phyloP scores from a whole-genome alignment of 2,329 filamentous ascomycete species.

The Chaetomium sp. region DNA sequence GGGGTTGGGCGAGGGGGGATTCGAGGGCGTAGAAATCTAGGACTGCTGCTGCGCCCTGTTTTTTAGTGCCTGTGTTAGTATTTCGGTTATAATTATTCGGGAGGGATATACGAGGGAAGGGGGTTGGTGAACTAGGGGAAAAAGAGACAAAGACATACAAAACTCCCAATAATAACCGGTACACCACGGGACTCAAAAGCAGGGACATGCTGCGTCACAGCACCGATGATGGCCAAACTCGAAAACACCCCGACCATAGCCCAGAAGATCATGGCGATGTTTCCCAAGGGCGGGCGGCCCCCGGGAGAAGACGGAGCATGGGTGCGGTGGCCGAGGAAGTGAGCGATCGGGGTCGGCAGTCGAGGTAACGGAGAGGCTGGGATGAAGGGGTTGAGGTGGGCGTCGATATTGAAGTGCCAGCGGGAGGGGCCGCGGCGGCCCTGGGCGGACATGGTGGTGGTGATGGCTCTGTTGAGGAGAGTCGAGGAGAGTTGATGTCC shows the following conservation, averaged over 20 bases:
- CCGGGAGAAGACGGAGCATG: constrained; percentile 5
- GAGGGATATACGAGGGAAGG: too few relatives aligned
- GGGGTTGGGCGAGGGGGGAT: constrained; percentile 66
- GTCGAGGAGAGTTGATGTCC: too few relatives aligned
- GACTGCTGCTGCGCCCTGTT: constrained; percentile 66
- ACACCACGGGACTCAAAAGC: constrained; percentile 45
- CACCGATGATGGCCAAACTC: constrained; percentile 53
- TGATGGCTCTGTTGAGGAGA: not conserved
- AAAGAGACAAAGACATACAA: constrained; percentile 46
- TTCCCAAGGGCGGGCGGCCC: constrained; percentile 39
- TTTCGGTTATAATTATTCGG: too few relatives aligned
- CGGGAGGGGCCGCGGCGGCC: constrained; percentile 5
- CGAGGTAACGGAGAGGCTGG: constrained; percentile 57
- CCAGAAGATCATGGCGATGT: constrained; percentile 54
- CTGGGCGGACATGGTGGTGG: not conserved
- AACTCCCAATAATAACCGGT: constrained; percentile 62
- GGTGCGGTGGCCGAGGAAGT: constrained; percentile 60
- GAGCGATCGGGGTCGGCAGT: constrained; percentile 59
- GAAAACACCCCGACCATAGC: constrained; percentile 59
- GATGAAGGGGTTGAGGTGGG: constrained; percentile 63
- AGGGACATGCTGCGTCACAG: constrained; percentile 48
- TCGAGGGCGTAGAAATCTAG: constrained; percentile 67
- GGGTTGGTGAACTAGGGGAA: too few relatives aligned
- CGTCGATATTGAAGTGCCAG: constrained; percentile 68
- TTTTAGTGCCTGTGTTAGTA: too few relatives aligned